Evolutionary conservation across 1,139 yeast genomes (phyloP), one percentile per base, ranked within the genome.

Genomic region (Lodderomyces metapsilosis): DNA sequence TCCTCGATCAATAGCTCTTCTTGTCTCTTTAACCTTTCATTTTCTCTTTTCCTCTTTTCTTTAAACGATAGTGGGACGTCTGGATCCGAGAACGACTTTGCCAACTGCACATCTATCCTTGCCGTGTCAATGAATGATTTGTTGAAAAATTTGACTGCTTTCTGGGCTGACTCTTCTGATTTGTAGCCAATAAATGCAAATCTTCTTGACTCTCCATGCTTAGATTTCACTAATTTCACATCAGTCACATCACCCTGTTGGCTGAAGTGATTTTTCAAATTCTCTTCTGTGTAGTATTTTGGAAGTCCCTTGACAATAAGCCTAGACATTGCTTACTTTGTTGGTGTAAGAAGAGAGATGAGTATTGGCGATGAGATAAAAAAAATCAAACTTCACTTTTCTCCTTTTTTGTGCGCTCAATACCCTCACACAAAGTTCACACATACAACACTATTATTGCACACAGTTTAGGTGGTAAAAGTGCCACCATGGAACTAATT

Each of bases 241-340:
- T 92, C 98, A 1, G 98, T 88, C 22, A 89, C 88, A 47, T 72
- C 68, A 39, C 80, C 80, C 51, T 81, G 71, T 49, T 78, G 71
- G 27, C 74, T 61, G 58, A 92, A 92, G 58, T 84, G 92, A 21
- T 76, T 77, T 47, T 74, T 73, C 46, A 92, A 68, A 51, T 85
- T 81, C 2, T 80, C 89, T 58, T 92, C 98, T 1, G 84, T 80
- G 47, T 82, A 76, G 58, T 87, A 87, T 49, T 74, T 70, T 18
- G 99, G 98, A 44, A 92, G 72, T 36, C 95, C 95, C 62, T 88
- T 94, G n/a, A 94, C 96, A 53, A 92, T 92, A 45, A 94, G 76
- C 64, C 99, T 85, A 32, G 98, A 91, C 96, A 84, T 84, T 3
- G 11, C 27, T 15, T 16, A 11, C 27, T 18, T 18, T 36, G 39